phyloP scores from a whole-genome alignment of 352 stramenopile species.

The Globisporangium cylindrosporum region DNA sequence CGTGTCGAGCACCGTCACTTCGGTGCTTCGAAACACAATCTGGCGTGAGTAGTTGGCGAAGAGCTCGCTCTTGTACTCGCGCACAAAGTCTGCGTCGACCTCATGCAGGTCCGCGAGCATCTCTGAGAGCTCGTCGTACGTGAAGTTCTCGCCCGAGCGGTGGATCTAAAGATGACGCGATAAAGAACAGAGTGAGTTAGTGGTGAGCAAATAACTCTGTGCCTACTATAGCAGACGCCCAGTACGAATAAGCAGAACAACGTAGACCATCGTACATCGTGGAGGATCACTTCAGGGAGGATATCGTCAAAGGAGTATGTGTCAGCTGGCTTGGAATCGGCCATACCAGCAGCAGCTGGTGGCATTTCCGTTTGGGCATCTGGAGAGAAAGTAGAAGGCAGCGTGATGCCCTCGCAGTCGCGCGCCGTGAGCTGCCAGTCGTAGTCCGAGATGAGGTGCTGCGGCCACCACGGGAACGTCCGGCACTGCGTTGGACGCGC shows the following conservation, averaged over 20 bases:
- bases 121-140: constrained; percentile 57
- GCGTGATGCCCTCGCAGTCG: constrained; percentile 63
- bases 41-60: constrained; percentile 50
- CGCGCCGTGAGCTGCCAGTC: constrained; percentile 64
- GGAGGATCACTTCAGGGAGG: constrained; percentile 53
- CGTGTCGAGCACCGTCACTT: constrained; percentile 64
- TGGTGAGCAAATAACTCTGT: background rate
- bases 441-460: constrained; percentile 74
- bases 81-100: constrained; percentile 50
- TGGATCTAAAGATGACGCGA: constrained; percentile 43
- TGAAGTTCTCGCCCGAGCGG: constrained; percentile 69
- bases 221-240: background rate
- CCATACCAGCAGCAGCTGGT: no score
- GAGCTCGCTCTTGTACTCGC: constrained; percentile 57
- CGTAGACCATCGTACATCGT: constrained; percentile 45
- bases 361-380: background rate
- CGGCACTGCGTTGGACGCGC: constrained; percentile 73
- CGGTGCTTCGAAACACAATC: constrained; percentile 48
- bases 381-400: background rate
- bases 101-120: constrained; percentile 59
- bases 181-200: background rate
- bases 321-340: background rate
- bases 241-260: background rate
- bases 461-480: constrained; percentile 82
- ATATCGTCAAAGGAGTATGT: constrained; percentile 47